Base-by-base conservation (phyloP, 257 asterid species). In the Scutellaria minor region DNA sequence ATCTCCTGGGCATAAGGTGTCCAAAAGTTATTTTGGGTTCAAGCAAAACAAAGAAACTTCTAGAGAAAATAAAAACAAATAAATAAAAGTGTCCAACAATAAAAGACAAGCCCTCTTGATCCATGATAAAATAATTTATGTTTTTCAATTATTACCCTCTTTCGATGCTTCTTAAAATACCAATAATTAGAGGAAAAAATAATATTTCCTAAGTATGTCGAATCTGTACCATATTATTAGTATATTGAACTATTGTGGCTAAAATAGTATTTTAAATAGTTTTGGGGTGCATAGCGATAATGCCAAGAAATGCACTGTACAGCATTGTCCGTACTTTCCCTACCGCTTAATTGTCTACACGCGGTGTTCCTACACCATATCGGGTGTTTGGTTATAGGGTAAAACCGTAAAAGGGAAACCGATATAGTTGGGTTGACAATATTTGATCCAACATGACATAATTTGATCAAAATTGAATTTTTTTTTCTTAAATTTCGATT, bases 271-370 rank as follows among this genome's bases (percentile, higher is more conserved):
- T 57, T 64, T 68, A 50, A 31, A 39, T 18, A 18, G 44, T 31
- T 44, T 20, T 10, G 68, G 46, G 74, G 6, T 18, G 8, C 5
- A 2, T 59, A 18, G 61, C 47, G 78, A 8, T 44, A 45, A 65
- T 10, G 73, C 73, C 73, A 66, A 74, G 47, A 56, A 47, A 44
- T 65, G 73, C 73, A 66, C 54, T 75, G 79, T 66, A 56, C 37
- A 75, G 74, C 74, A 48, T 42, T 56, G 62, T 66, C 74, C 69
- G 74, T 75, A 75, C 68, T 58, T 50, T 13, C 51, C 75, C 70
- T 20, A 35, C 41, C 5, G 6, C 55, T 44, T 24, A 48, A 67
- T 35, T 59, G 35, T 59, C 40, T 27, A 60, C 70, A n/a, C 57
- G 68, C 79, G 31, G 27, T 59, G 51, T 51, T 60, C 71, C 71